A percentile compares a stretch with the other conserved stretches of the same genome.
Evolutionary conservation across 163 green algal species (phyloP).

Genomic region (Scenedesmus sp.): DNA sequence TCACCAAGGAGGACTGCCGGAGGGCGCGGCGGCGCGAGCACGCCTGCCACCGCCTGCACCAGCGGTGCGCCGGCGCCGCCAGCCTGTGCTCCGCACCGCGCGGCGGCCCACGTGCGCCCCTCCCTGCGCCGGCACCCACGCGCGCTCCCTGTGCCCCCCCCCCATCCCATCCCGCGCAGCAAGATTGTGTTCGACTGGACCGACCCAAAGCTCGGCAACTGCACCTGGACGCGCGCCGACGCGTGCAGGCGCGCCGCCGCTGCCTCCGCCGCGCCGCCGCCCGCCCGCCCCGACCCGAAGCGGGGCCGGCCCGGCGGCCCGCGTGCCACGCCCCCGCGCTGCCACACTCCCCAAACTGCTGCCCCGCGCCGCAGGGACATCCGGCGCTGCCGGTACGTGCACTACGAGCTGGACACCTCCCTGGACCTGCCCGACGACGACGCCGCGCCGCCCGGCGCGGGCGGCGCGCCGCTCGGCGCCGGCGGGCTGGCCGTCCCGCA

Average conservation of each 20-base stretch:
- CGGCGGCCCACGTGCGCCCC: neutral
- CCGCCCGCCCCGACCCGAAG: neutral
- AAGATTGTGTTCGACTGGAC: constrained; percentile 78
- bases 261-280: constrained; percentile 22
- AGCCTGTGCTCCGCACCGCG: neutral
- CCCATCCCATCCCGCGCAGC: constrained; percentile 46
- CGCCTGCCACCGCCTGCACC: constrained; percentile 5
- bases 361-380: constrained; percentile 65
- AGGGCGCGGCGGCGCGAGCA: neutral
- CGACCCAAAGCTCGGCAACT: constrained; percentile 84
- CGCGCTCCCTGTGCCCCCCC: neutral
- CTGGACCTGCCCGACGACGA: constrained; percentile 48
- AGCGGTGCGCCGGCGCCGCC: neutral
- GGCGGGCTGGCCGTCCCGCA: constrained; percentile 5
- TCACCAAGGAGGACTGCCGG: constrained; percentile 86
- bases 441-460: neutral
- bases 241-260: too few relatives aligned
- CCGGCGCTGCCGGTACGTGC: constrained; percentile 80
- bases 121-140: too few relatives aligned
- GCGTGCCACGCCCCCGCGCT: too few relatives aligned
- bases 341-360: neutral
- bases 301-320: too few relatives aligned
- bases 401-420: constrained; percentile 78
- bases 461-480: neutral
- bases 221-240: constrained; percentile 89